phyloP scores from a whole-genome alignment of 2,329 filamentous ascomycete genomes.

The Calonectria pseudoturangicola region DNA sequence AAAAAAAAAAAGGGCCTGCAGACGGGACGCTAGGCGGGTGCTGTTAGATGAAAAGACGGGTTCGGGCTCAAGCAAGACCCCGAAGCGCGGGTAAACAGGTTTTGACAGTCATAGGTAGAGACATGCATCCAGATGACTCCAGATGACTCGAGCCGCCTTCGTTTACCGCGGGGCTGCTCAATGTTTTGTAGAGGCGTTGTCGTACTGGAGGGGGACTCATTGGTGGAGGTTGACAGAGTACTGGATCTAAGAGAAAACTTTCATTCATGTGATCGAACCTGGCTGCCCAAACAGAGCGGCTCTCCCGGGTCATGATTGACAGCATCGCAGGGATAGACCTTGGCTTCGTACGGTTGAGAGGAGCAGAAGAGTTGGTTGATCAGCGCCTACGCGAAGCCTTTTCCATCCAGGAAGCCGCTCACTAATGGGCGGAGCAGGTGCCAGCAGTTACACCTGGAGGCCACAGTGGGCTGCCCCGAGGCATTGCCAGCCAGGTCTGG shows the following conservation, averaged over 20 bases:
- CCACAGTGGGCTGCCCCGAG: background rate
- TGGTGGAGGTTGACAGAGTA: conserved; percentile 9
- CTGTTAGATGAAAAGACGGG: conserved; percentile 44
- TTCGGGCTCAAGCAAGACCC: conserved; percentile 50
- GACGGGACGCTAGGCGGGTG: conserved; percentile 14
- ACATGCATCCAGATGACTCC: conserved; percentile 11
- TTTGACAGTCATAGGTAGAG: background rate
- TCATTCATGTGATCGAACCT: conserved; percentile 8
- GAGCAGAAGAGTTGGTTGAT: conserved; percentile 14
- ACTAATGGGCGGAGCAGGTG: conserved; percentile 2
- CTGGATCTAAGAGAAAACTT: conserved; percentile 9
- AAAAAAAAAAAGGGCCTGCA: background rate
- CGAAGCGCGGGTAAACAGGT: conserved; percentile 31
- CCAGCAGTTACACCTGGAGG: conserved; percentile 15
- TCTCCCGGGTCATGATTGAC: conserved; percentile 1
- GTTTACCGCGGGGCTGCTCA: background rate
- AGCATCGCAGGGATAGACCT: conserved; percentile 10
- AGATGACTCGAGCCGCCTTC: conserved; percentile 19
- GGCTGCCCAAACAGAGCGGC: conserved; percentile 12
- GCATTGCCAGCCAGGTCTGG: conserved; percentile 4
- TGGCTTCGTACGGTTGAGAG: background rate
- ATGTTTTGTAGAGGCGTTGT: background rate
- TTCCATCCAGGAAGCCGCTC: background rate
- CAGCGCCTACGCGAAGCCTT: conserved; percentile 4
- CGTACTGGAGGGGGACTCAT: background rate